Conservation (phyloP, 139 green algal species). For the Chlorella vulgaris region DNA sequence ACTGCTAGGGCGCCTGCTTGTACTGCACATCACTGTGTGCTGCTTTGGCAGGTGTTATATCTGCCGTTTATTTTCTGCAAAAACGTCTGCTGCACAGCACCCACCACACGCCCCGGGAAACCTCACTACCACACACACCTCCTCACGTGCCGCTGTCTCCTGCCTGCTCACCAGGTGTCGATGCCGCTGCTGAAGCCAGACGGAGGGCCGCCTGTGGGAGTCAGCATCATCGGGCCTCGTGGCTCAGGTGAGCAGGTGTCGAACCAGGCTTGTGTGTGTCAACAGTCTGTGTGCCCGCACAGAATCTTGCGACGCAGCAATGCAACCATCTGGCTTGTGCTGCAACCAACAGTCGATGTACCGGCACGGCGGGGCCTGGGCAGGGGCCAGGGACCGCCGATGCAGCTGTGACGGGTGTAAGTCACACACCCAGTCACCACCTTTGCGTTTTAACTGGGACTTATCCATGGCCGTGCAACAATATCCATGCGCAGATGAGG, state of each 20-base stretch:
- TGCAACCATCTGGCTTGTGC: neutral
- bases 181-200: constrained; percentile 3
- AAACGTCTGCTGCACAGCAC: neutral
- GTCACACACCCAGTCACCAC: no score
- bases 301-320: neutral
- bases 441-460: no score
- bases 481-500: constrained; percentile 3
- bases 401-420: no score
- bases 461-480: no score
- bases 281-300: neutral
- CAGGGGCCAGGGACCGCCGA: no score
- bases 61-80: neutral
- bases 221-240: constrained; percentile 6
- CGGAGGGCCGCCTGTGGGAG: neutral
- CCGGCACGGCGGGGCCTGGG: no score
- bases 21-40: neutral
- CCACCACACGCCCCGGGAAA: neutral
- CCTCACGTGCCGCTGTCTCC: no score
- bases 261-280: neutral
- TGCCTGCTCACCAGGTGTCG: neutral
- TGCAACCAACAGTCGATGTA: no score
- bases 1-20: no score
- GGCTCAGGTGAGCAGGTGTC: neutral
- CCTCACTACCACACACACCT: neutral
- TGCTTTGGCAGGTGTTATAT: neutral